A percentile compares a stretch with the other conserved stretches of the same genome.
Conservation (phyloP, 345 rosid genomes). For the Hibiscus trionum region DNA sequence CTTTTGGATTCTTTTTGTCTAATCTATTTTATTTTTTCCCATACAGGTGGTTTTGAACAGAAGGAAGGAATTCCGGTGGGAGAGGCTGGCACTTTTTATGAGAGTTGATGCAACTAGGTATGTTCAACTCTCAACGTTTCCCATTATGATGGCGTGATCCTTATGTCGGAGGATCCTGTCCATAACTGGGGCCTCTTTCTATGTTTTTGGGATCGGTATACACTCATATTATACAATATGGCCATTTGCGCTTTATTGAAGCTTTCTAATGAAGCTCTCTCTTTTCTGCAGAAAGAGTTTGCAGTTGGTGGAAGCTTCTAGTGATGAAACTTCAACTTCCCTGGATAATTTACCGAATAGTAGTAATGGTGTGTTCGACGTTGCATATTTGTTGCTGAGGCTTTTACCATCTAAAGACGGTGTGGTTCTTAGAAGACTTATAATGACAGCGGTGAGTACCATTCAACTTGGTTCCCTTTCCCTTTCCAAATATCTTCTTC, state of each 20-base stretch:
- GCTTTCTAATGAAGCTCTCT: no score
- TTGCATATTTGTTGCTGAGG: constrained; percentile 45
- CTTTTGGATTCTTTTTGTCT: constrained; percentile 4
- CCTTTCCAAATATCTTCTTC: neutral
- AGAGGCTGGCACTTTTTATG: constrained; percentile 66
- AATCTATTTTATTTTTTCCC: constrained; percentile 9
- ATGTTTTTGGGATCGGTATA: no score
- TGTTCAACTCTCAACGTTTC: neutral
- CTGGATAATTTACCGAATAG: constrained; percentile 24
- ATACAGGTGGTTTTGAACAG: constrained; percentile 64
- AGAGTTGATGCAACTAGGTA: constrained; percentile 63
- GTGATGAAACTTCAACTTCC: constrained; percentile 34
- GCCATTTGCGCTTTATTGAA: no score
- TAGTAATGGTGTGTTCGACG: constrained; percentile 34
- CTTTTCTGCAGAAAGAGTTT: constrained; percentile 44
- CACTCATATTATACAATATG: no score
- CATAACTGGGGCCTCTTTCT: neutral
- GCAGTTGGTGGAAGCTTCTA: constrained; percentile 26
- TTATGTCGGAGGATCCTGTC: neutral
- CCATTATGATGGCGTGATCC: neutral
- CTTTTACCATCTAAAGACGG: constrained; percentile 79
- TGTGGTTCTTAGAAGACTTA: constrained; percentile 66
- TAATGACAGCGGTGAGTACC: constrained; percentile 82
- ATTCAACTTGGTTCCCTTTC: constrained; percentile 1
- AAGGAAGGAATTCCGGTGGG: constrained; percentile 85